Evolutionary conservation across 768 basidiomycete species (phyloP).

Genomic region (Trametes sanguinea): DNA sequence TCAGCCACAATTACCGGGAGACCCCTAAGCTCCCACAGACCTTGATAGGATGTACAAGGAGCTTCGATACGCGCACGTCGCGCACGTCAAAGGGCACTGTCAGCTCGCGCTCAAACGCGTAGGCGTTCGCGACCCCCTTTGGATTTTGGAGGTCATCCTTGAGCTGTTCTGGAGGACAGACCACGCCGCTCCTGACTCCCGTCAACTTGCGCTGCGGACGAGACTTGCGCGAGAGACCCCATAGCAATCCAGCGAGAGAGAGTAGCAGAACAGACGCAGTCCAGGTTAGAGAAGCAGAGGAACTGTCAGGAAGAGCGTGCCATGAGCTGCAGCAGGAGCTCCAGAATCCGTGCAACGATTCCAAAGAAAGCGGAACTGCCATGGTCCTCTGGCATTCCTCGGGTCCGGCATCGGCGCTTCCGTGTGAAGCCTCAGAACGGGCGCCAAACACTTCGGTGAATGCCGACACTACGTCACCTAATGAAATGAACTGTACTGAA

Average conservation of each 20-base stretch:
- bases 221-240: constrained; percentile 3
- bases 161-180: constrained; percentile 14
- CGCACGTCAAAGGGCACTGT: constrained; percentile 33
- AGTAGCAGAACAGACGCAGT: constrained; percentile 9
- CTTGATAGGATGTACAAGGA: constrained; percentile 44
- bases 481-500: not conserved
- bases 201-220: not conserved
- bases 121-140: constrained; percentile 7
- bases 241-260: constrained; percentile 8
- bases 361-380: not conserved
- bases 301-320: too few relatives aligned
- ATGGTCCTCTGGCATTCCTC: not conserved
- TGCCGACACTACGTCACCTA: not conserved
- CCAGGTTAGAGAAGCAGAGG: constrained; percentile 1
- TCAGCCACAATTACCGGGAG: not conserved
- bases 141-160: constrained; percentile 15
- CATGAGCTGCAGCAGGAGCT: too few relatives aligned
- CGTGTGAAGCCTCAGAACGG: not conserved
- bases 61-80: constrained; percentile 49
- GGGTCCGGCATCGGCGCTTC: not conserved
- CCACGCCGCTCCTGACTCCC: not conserved
- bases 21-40: constrained; percentile 9
- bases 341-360: too few relatives aligned
- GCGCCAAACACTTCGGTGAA: not conserved
- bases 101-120: constrained; percentile 11